These are phyloP conservation scores for Exophiala alcalophila DNA, from an alignment of 2,329 filamentous ascomycete species.

Conservation along the genomic window DNA sequence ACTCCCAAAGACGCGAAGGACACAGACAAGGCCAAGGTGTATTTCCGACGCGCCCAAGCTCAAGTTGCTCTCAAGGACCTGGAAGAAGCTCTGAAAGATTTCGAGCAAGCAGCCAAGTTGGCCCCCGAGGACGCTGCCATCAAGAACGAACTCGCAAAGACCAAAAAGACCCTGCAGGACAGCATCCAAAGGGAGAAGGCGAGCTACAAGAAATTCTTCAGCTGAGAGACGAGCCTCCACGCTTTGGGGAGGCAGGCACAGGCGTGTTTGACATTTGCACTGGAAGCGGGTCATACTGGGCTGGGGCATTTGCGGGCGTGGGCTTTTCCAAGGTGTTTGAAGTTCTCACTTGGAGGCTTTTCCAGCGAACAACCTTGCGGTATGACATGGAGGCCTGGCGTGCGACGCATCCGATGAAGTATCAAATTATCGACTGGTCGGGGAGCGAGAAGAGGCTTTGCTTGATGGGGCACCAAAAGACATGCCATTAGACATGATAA, in stretches of 20 bases:
- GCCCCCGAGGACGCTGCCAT: conserved; percentile 74
- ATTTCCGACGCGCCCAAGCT: conserved; percentile 80
- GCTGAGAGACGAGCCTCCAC: conserved; percentile 4
- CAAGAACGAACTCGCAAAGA: conserved; percentile 67
- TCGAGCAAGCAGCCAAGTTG: conserved; percentile 72
- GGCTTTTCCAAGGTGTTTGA: too few species aligned
- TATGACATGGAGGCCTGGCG: too few species aligned
- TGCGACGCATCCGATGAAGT: too few species aligned
- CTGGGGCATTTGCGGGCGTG: too few species aligned
- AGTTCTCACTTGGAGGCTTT: too few species aligned
- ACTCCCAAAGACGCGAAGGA: conserved; percentile 61
- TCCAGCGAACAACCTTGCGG: too few species aligned
- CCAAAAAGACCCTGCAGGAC: conserved; percentile 73
- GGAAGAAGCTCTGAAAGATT: conserved; percentile 71
- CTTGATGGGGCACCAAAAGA: too few species aligned
- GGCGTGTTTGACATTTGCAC: too few species aligned
- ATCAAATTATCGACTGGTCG: too few species aligned
- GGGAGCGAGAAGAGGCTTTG: too few species aligned
- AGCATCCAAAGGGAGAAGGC: conserved; percentile 85
- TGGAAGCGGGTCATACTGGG: too few species aligned
- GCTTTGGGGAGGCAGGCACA: not conserved
- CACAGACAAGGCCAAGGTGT: conserved; percentile 81
- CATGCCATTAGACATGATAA: too few species aligned
- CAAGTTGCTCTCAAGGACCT: conserved; percentile 75
- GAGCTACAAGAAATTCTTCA: conserved; percentile 87